Conservation (phyloP, 1,284 basidiomycete genomes). For the Tylopilus sp. region DNA sequence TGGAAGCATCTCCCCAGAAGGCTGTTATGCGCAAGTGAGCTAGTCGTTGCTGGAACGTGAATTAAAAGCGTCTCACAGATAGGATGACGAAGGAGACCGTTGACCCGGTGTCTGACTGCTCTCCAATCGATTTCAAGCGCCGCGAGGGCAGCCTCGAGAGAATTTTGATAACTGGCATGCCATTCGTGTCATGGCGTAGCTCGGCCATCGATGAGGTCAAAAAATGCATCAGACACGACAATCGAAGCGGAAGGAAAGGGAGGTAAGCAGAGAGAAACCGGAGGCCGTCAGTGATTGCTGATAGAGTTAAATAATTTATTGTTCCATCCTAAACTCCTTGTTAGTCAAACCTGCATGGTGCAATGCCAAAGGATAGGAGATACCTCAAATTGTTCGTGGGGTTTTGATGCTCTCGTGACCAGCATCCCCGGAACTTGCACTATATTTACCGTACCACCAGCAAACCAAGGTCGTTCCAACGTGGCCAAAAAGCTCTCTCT, state of each 20-base stretch:
- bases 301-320: slow-evolving; percentile 80
- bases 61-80: slow-evolving; percentile 57
- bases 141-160: slow-evolving; percentile 69
- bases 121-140: slow-evolving; percentile 67
- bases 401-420: slow-evolving; percentile 67
- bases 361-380: slow-evolving; percentile 15
- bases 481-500: slow-evolving; percentile 72
- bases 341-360: slow-evolving; percentile 12
- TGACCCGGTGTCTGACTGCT: slow-evolving; percentile 75
- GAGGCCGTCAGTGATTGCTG: slow-evolving; percentile 80
- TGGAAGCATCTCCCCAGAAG: slow-evolving; percentile 71
- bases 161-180: slow-evolving; percentile 69
- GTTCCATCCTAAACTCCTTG: slow-evolving; percentile 74
- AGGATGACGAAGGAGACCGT: slow-evolving; percentile 73
- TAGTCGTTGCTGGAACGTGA: background rate
- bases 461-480: slow-evolving; percentile 83
- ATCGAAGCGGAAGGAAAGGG: slow-evolving; percentile 78
- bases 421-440: slow-evolving; percentile 82
- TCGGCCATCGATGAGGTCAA: slow-evolving; percentile 65
- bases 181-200: slow-evolving; percentile 68
- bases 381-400: slow-evolving; percentile 83
- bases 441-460: slow-evolving; percentile 84
- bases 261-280: slow-evolving; percentile 80
- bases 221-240: slow-evolving; percentile 71
- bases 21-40: slow-evolving; percentile 50